Evolutionary conservation across 2,329 filamentous ascomycete species (phyloP).

Genomic region (Drechslerella stenobrocha): DNA sequence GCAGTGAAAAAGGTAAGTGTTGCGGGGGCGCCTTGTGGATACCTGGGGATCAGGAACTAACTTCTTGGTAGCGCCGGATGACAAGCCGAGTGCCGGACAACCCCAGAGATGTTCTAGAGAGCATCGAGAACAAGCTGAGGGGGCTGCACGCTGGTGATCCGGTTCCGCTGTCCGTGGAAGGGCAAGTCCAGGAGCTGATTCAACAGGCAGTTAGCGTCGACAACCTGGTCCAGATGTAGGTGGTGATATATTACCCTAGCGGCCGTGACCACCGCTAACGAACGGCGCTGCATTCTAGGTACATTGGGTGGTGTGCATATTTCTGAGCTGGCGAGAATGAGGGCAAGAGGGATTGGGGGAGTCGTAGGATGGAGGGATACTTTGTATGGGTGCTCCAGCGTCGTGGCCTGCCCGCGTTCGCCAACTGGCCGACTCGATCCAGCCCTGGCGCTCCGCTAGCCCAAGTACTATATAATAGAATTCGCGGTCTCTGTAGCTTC

Average conservation of each 20-base stretch:
- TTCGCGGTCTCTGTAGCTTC: too few species aligned
- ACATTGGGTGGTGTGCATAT: conserved; percentile 83
- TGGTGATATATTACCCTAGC: too few species aligned
- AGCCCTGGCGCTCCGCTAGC: too few species aligned
- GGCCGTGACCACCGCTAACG: too few species aligned
- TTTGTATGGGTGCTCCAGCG: too few species aligned
- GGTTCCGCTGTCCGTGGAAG: conserved; percentile 90
- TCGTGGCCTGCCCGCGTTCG: too few species aligned
- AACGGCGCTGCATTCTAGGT: conserved; percentile 11
- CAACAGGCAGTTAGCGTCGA: conserved; percentile 77
- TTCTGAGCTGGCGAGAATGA: conserved; percentile 58
- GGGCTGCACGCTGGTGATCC: conserved; percentile 83
- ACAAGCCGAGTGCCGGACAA: conserved; percentile 64
- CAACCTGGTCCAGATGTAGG: conserved; percentile 87
- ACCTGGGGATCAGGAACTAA: conserved; percentile 55
- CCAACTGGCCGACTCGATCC: too few species aligned
- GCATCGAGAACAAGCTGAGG: conserved; percentile 80
- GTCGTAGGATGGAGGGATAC: too few species aligned
- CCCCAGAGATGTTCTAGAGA: conserved; percentile 80
- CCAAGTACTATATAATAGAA: too few species aligned
- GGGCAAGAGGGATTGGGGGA: too few species aligned
- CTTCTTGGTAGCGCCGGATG: conserved; percentile 58
- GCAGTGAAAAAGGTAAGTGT: conserved; percentile 65
- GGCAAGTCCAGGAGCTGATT: conserved; percentile 95
- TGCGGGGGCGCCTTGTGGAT: conserved; percentile 24